Conservation (phyloP, 352 stramenopile genomes). For the Discostella stelligera region DNA sequence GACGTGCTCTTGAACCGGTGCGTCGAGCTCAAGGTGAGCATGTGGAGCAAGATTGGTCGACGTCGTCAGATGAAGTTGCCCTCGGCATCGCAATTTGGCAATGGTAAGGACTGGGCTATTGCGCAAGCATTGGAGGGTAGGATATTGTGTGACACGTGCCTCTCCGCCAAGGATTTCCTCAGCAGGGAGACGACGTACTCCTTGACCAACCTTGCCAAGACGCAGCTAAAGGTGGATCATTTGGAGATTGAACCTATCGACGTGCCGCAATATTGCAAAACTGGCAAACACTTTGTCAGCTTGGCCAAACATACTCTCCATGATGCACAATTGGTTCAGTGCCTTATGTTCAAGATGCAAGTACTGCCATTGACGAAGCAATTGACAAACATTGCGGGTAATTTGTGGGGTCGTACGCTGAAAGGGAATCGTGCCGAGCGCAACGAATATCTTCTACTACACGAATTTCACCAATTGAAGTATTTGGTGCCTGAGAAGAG, state of each 20-base stretch:
- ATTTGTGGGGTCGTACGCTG: constrained; percentile 96
- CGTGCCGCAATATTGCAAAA: constrained; percentile 90
- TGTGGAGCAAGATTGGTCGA: constrained; percentile 86
- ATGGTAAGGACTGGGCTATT: constrained; percentile 77
- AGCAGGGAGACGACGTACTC: constrained; percentile 96
- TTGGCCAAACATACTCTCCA: constrained; percentile 93
- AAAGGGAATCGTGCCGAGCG: constrained; percentile 96
- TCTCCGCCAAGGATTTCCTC: constrained; percentile 96
- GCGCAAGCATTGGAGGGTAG: constrained; percentile 88
- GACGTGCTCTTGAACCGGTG: constrained; percentile 96
- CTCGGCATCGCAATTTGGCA: constrained; percentile 55
- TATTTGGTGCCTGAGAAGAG: constrained; percentile 95
- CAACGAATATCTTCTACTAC: constrained; percentile 99
- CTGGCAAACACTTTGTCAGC: constrained; percentile 88
- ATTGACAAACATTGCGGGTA: constrained; percentile 97
- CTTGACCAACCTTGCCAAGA: constrained; percentile 91
- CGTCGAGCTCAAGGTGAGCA: constrained; percentile 88
- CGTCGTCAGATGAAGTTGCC: constrained; percentile 77
- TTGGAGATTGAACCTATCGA: constrained; percentile 94
- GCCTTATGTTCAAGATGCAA: constrained; percentile 97
- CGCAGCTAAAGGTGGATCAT: constrained; percentile 88
- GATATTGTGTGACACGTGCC: constrained; percentile 97
- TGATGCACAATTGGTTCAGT: constrained; percentile 95
- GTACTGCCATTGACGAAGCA: constrained; percentile 98
- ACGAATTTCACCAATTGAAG: constrained; percentile 97